phyloP scores from a whole-genome alignment of 306 rosid species.

The Morella rubra region DNA sequence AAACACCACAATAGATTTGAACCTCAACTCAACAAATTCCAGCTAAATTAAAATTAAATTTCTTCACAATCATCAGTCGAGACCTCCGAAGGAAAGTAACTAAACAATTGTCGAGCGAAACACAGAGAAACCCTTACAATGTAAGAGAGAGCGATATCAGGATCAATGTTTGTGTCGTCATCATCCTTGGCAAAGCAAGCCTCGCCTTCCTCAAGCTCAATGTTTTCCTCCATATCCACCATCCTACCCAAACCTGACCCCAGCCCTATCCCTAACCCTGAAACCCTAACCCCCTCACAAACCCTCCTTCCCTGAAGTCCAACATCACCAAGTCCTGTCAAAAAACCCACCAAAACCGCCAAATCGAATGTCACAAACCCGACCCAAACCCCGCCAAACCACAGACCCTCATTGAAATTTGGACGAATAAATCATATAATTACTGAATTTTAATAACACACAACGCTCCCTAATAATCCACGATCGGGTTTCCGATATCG shows the following conservation, averaged over 20 bases:
- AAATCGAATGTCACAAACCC: conserved; percentile 35
- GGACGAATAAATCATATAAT: conserved; percentile 36
- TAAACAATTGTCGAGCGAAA: conserved; percentile 28
- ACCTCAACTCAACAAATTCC: conserved; percentile 24
- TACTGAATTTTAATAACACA: conserved; percentile 27
- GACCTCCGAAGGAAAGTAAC: conserved; percentile 8
- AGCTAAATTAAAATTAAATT: conserved; percentile 7
- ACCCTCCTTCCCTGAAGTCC: conserved; percentile 66
- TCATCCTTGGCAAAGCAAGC: conserved; percentile 56
- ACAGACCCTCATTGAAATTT: conserved; percentile 38
- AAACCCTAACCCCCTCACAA: conserved; percentile 42
- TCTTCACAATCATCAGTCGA: conserved; percentile 5
- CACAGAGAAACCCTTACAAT: conserved; percentile 64
- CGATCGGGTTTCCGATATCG: conserved; percentile 23
- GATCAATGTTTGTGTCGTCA: conserved; percentile 41
- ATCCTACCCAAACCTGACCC: conserved; percentile 31
- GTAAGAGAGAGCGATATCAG: conserved; percentile 61
- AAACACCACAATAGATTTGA: conserved; percentile 14
- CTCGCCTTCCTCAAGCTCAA: conserved; percentile 79
- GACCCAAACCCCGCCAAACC: conserved; percentile 27
- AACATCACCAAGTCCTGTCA: conserved; percentile 49
- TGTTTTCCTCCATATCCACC: conserved; percentile 46
- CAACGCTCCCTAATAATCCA: conserved; percentile 15
- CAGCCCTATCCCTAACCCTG: conserved; percentile 42
- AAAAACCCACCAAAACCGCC: conserved; percentile 42